phyloP scores from a whole-genome alignment of 2,329 filamentous ascomycete species.

The Paecilomyces dactylethromorphus region DNA sequence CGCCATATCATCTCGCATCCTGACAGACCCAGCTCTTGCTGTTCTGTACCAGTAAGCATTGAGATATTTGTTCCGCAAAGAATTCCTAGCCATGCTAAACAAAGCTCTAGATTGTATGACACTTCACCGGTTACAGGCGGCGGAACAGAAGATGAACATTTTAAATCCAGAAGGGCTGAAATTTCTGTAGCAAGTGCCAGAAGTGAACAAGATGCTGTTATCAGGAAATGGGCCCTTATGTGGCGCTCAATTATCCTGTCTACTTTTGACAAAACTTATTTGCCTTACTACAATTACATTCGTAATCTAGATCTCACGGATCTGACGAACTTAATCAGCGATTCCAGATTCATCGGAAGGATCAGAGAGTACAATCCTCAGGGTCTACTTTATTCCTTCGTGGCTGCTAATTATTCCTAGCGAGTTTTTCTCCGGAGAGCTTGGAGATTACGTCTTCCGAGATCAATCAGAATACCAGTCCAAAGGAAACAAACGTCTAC shows the following conservation, averaged over 20 bases:
- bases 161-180: slow-evolving; percentile 24
- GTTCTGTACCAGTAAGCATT: slow-evolving; percentile 18
- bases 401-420: slow-evolving; percentile 17
- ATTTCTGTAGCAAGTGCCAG: slow-evolving; percentile 17
- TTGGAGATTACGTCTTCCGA: slow-evolving; percentile 20
- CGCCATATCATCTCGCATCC: slow-evolving; percentile 15
- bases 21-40: slow-evolving; percentile 15
- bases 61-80: neutral
- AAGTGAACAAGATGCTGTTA: slow-evolving; percentile 40
- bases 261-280: slow-evolving; percentile 53
- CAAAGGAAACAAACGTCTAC: slow-evolving; percentile 16
- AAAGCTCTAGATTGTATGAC: slow-evolving; percentile 40
- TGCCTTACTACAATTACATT: slow-evolving; percentile 65
- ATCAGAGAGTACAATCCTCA: slow-evolving; percentile 48
- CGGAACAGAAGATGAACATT: slow-evolving; percentile 38
- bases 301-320: slow-evolving; percentile 58
- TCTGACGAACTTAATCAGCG: slow-evolving; percentile 52
- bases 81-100: neutral
- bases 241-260: slow-evolving; percentile 66
- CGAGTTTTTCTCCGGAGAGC: slow-evolving; percentile 46
- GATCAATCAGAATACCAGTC: slow-evolving; percentile 8
- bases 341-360: slow-evolving; percentile 52
- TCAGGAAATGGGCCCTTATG: slow-evolving; percentile 54
- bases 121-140: slow-evolving; percentile 39
- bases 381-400: slow-evolving; percentile 16